Evolutionary conservation across 495 filamentous ascomycete species (phyloP).

Genomic region (Letharia lupina): DNA sequence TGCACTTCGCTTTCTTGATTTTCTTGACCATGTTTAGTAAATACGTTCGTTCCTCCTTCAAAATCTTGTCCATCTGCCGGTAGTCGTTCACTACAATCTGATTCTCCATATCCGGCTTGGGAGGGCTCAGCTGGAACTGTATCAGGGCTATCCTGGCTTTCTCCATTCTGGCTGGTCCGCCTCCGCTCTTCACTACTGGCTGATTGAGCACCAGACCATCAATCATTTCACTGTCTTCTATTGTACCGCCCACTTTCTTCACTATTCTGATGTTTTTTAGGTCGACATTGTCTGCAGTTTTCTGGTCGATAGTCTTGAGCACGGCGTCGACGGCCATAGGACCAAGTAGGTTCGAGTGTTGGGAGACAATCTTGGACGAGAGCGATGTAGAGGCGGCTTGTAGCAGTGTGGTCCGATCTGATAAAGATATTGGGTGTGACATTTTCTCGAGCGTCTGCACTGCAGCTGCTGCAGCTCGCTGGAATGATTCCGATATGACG

Average conservation of each 20-base stretch:
- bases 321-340: constrained; percentile 97
- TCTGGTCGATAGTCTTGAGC: constrained; percentile 85
- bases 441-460: constrained; percentile 89
- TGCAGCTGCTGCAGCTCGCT: constrained; percentile 79
- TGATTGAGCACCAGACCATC: constrained; percentile 93
- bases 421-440: constrained; percentile 86
- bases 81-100: constrained; percentile 99
- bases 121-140: constrained; percentile 95
- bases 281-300: constrained; percentile 93
- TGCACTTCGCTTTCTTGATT: constrained; percentile 99
- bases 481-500: constrained; percentile 95
- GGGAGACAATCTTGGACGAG: constrained; percentile 96
- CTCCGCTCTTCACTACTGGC: constrained; percentile 83
- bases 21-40: constrained; percentile 98
- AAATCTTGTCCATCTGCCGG: constrained; percentile 98
- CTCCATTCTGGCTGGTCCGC: constrained; percentile 87
- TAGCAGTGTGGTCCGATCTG: constrained; percentile 80
- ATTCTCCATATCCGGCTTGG: constrained; percentile 99
- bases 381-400: constrained; percentile 96
- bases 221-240: constrained; percentile 95
- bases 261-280: constrained; percentile 91
- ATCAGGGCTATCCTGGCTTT: constrained; percentile 96
- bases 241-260: constrained; percentile 96
- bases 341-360: constrained; percentile 84
- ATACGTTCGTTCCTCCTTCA: constrained; percentile 98